Evolutionary conservation across 2,329 filamentous ascomycete species (phyloP), one percentile per base, ranked within the genome.

Genomic region (Pestalotiopsis sp.): DNA sequence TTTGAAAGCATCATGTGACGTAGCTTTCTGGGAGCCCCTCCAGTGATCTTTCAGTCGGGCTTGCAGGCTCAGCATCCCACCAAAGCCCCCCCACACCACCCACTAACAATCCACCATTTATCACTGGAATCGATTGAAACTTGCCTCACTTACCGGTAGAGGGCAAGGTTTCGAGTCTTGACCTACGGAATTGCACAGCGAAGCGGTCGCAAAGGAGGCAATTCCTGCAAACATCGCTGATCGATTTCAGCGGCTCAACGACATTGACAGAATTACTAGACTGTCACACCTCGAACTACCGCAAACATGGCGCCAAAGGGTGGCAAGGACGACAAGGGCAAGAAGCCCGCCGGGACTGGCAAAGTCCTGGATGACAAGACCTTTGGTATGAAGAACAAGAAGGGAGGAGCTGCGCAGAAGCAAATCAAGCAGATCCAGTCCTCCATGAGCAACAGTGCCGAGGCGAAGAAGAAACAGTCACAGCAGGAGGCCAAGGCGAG

Each of bases 331-430:
- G 77, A 72, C 64, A 84, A 76, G 74, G 85, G 82, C 79, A 90
- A 90, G 83, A 88, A 88, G 83, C 80, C 83, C 67, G 79, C 83
- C 25, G 36, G 17, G 25, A 80, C 84, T 69, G 76, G 83, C 74
- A 94, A 94, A 83, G 77, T 86, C 59, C 93, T 94, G 72, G 94
- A 96, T 71, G 96, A 99, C 86, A 96, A 95, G 85, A 97, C 96
- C 63, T 99, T 99, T 87, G 96, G 96, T 76, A 98, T 99, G 96
- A 99, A 99, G 85, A 99, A 99, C 80, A 99, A 99, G 86, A 99
- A 98, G 87, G 96, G 96, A 74, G 92, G 90, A 68, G 91, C 90
- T 65, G 95, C 94, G 67, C 93, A 98, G 83, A 97, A 91, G 82
- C 90, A 95, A 74, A 98, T 99, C 79, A 91, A 93, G 69, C 93